Conservation (phyloP, 2,329 filamentous ascomycete genomes). For the Chrysosporium keratinophilum region DNA sequence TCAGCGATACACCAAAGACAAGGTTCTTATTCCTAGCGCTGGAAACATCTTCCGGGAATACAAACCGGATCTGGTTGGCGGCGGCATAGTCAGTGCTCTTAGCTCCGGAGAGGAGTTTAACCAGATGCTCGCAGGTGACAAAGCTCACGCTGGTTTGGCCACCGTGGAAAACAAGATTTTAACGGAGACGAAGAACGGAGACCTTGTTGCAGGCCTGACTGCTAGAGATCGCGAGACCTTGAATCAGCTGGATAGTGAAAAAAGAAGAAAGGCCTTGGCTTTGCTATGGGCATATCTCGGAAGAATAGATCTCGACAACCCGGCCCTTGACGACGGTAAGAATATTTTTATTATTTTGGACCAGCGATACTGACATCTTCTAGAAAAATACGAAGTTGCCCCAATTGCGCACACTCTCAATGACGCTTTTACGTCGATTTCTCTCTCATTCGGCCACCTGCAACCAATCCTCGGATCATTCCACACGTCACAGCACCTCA, state of each 20-base stretch:
- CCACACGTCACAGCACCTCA: constrained; percentile 70
- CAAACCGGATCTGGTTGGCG: constrained; percentile 69
- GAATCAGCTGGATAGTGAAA: constrained; percentile 67
- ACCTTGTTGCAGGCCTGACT: constrained; percentile 48
- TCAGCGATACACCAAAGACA: constrained; percentile 84
- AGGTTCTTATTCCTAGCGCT: constrained; percentile 82
- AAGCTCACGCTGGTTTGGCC: constrained; percentile 67
- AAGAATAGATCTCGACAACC: constrained; percentile 72
- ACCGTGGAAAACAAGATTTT: constrained; percentile 75
- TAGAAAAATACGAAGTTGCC: constrained; percentile 76
- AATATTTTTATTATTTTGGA: constrained; percentile 1
- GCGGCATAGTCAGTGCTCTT: constrained; percentile 67
- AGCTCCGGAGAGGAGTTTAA: constrained; percentile 82
- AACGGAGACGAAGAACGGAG: constrained; percentile 44
- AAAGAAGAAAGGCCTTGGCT: constrained; percentile 74
- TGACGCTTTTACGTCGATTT: constrained; percentile 75
- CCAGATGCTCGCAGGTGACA: constrained; percentile 62
- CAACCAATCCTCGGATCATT: constrained; percentile 73
- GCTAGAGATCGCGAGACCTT: constrained; percentile 66
- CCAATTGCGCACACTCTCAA: constrained; percentile 77
- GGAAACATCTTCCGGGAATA: constrained; percentile 93
- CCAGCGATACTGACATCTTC: constrained; percentile 16
- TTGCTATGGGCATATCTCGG: constrained; percentile 93
- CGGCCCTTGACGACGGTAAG: constrained; percentile 56
- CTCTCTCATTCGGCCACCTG: constrained; percentile 77